These are phyloP conservation scores for Cutaneotrichosporon spelunceum DNA, from an alignment of 1,284 basidiomycete genomes.

Conservation along the genomic window DNA sequence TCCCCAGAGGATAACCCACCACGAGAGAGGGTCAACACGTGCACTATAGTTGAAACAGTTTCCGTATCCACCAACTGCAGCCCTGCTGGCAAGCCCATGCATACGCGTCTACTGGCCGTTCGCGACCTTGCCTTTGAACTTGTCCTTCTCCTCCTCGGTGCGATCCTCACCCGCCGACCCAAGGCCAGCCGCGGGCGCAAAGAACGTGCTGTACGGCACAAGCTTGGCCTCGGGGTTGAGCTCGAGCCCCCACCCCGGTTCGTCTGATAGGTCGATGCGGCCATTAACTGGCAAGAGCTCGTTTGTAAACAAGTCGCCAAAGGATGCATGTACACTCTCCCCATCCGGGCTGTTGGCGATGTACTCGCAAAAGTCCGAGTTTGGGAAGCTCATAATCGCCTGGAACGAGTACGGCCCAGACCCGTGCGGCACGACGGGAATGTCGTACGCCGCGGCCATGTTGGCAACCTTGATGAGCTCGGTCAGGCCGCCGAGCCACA, in stretches of 20 bases:
- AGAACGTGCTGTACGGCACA: slow-evolving; percentile 47
- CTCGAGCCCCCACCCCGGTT: slow-evolving; percentile 56
- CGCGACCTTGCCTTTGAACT: slow-evolving; percentile 14
- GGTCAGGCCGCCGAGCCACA: slow-evolving; percentile 56
- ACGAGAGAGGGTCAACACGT: too few species aligned
- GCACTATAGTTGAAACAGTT: too few species aligned
- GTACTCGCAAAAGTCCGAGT: slow-evolving; percentile 52
- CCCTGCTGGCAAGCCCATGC: not conserved
- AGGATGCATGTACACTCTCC: slow-evolving; percentile 55
- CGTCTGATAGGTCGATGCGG: slow-evolving; percentile 52
- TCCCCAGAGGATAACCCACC: too few species aligned
- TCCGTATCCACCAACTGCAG: too few species aligned
- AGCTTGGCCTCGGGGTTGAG: slow-evolving; percentile 55
- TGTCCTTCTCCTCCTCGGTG: slow-evolving; percentile 20
- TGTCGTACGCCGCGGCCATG: slow-evolving; percentile 52
- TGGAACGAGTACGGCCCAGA: slow-evolving; percentile 53
- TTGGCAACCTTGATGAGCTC: slow-evolving; percentile 57
- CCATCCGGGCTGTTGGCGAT: slow-evolving; percentile 58
- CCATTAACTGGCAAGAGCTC: slow-evolving; percentile 56
- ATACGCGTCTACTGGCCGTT: slow-evolving; percentile 8
- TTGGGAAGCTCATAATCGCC: slow-evolving; percentile 48
- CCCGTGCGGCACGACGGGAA: slow-evolving; percentile 59
- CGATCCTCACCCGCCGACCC: slow-evolving; percentile 36
- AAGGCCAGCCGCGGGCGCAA: slow-evolving; percentile 35
- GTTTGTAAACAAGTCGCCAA: slow-evolving; percentile 58